Base-by-base conservation (phyloP, 306 rosid genomes). In the Prunus davidiana region DNA sequence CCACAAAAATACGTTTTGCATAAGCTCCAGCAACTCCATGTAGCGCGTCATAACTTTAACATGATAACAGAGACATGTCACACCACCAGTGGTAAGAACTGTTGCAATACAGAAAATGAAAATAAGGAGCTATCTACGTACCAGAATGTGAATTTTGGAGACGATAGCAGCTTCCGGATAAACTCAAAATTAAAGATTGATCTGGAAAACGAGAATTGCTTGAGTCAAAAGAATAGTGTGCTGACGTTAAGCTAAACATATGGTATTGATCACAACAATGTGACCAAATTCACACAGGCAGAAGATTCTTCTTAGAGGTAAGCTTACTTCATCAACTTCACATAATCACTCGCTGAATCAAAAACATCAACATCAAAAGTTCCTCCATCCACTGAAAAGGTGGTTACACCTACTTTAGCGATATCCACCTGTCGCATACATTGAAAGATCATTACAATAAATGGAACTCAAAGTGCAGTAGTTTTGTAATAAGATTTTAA, bases 21-120 rank as follows among this genome's bases (percentile, higher is more conserved):
- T 96, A 96, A 68, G 99, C 98, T 76, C 99, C 99, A 81, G 78
- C 99, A 78, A 92, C 99, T 52, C 99, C 99, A 81, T 96, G 93
- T 57, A 96, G 85, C 6, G 90, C 96, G 73, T 92, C 99, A 77
- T 49, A 96, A 74, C 99, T 96, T 76, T 80, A 76, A 84, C 34
- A 74, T 27, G 45, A 77, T 41, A 65, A 77, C 73, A 78, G 56
- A 73, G 28, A 43, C 13, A 67, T 45, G 79, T 74, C 72, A 43
- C 13, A 57, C 5, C 46, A 28, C 62, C 9, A 27, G 7, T 60
- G 34, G 32, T 41, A 6, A 52, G 2, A 41, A 82, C 54, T 25
- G 64, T 58, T 66, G 64, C 32, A 76, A 41, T 45, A 47, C 51
- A 74, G 57, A 56, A 78, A 41, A 54, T 75, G 38, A 62, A 85